Evolutionary conservation across 352 stramenopile species (phyloP), one percentile per base, ranked within the genome.

Genomic region (Globisporangium yorkense): DNA sequence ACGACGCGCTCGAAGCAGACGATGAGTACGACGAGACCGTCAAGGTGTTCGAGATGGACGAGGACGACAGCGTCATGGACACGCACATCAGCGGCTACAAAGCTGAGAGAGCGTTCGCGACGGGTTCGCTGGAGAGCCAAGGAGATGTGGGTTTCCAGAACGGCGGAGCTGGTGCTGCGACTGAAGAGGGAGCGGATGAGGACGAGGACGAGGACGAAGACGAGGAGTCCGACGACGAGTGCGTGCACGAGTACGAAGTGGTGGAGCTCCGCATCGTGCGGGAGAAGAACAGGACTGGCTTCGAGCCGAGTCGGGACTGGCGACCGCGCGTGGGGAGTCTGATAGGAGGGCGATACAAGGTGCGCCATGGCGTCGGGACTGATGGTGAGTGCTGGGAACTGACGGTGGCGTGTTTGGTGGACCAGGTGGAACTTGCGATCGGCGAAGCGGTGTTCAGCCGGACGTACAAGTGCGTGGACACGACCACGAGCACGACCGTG

Each of bases 391-490:
- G 6, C 3, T 35, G 8, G 9, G 35, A 40, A 40, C 35, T 40
- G 35, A 40, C 35, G 35, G 35, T 51, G 27, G 29, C 41, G 29
- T 24, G 37, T 45, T 54, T 52, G 39, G 18, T 3, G 43, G 6
- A 13, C 18, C 62, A 92, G 77, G 69, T 93, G 21, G 77, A 89
- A 56, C 55, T 77, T 50, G 66, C 75, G 46, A 89, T 93, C 62
- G 84, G 84, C 33, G 84, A 94, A 68, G 84, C 84, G 5, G 84
- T 92, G 3, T 94, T 94, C 56, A 94, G 84, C 48, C 74, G 79
- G 35, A 90, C 84, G 24, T 94, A 91, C 72, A 92, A 92, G 54
- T 87, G 80, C 37, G 54, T 74, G 7, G 81, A 94, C 60, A 74
- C 67, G 24, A 69, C 40, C 1, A 84, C 67, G 16, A 70, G 93